A percentile compares a stretch with the other conserved stretches of the same genome.
phyloP scores from a whole-genome alignment of 78 protist species.

The Planoprotostelium fungivorum region DNA sequence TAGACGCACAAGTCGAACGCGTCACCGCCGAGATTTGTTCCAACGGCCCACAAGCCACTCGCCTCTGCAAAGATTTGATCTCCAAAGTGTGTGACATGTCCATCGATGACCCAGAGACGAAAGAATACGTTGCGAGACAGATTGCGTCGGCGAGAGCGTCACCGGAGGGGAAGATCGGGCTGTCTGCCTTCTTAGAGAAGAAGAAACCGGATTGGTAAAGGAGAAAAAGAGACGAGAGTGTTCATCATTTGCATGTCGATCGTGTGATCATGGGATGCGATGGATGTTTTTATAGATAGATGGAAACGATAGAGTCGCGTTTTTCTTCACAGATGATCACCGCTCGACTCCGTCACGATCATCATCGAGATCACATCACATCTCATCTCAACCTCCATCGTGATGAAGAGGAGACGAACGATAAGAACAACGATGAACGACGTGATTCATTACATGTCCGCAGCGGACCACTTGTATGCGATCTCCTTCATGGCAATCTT shows the following conservation, averaged over 20 bases:
- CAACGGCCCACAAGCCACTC: background rate
- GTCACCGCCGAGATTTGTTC: background rate
- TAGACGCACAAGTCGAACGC: background rate
- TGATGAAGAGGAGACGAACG: too few species aligned
- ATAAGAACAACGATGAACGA: too few species aligned
- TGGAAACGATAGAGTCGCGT: too few species aligned
- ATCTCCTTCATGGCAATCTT: background rate
- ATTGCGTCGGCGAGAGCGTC: slow-evolving; percentile 2
- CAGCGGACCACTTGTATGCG: slow-evolving; percentile 36
- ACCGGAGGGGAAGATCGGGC: background rate
- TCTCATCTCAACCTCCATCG: too few species aligned
- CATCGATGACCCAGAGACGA: background rate
- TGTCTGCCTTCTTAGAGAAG: slow-evolving; percentile 5
- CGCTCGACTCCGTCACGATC: too few species aligned
- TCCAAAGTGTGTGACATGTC: background rate
- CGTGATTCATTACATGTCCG: slow-evolving; percentile 49
- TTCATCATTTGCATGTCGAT: too few species aligned
- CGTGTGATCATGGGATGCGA: too few species aligned
- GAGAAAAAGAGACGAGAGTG: too few species aligned
- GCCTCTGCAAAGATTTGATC: background rate
- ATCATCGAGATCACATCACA: too few species aligned
- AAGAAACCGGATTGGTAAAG: slow-evolving; percentile 1
- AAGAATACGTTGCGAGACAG: background rate
- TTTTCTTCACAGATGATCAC: too few species aligned
- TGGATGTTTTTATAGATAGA: too few species aligned